Percentiles rank a stretch among this genome's conserved stretches.
Evolutionary conservation across 352 stramenopile genomes (phyloP).

Genomic region (Phytophthora ohioensis): DNA sequence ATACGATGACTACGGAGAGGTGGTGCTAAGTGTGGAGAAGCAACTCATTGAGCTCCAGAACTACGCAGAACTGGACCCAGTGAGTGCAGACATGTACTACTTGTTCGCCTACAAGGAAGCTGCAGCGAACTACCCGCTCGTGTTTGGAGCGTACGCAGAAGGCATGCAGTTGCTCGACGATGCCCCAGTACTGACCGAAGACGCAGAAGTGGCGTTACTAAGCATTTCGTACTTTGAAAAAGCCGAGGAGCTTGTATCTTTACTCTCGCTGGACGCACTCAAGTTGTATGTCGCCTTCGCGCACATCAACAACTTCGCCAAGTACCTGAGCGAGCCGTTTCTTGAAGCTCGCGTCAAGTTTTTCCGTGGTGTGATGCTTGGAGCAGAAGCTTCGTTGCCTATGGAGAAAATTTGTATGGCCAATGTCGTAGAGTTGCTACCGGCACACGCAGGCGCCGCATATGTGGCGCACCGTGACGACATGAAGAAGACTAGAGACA

Average conservation of each 20-base stretch:
- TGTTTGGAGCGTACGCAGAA: slow-evolving; percentile 60
- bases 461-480: slow-evolving; percentile 88
- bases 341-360: slow-evolving; percentile 90
- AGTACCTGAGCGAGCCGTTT: slow-evolving; percentile 65
- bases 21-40: slow-evolving; percentile 38
- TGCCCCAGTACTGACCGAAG: slow-evolving; percentile 38
- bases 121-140: slow-evolving; percentile 50
- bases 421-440: slow-evolving; percentile 40
- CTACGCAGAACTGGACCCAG: slow-evolving; percentile 34
- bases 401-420: slow-evolving; percentile 59
- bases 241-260: slow-evolving; percentile 46
- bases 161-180: slow-evolving; percentile 55
- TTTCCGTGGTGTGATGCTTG: slow-evolving; percentile 72
- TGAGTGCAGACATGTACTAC: slow-evolving; percentile 65
- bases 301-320: slow-evolving; percentile 46
- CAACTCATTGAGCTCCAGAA: slow-evolving; percentile 41
- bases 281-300: slow-evolving; percentile 60
- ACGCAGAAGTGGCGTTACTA: slow-evolving; percentile 56
- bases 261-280: slow-evolving; percentile 48
- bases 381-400: slow-evolving; percentile 63
- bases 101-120: slow-evolving; percentile 73
- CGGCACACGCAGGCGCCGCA: slow-evolving; percentile 68
- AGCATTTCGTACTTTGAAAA: slow-evolving; percentile 61
- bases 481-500: slow-evolving; percentile 59
- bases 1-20: slow-evolving; percentile 37